Base-by-base conservation (phyloP, 805 yeast species). In the Saccharomycopsis guyanensis region DNA sequence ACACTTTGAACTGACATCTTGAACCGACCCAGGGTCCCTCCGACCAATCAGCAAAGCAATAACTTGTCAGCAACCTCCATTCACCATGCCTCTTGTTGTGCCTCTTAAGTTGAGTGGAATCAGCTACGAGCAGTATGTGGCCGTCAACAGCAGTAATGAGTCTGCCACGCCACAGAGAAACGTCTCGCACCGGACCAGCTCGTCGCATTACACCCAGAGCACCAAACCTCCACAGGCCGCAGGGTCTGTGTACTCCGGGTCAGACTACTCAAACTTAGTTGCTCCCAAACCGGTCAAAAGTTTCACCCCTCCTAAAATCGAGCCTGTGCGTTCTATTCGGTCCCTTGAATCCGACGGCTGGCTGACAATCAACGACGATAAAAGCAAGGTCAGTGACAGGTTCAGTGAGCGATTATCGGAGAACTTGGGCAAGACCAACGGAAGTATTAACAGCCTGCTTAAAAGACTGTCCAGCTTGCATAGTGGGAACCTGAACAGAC, bases 121-220 rank as follows among this genome's bases (percentile, higher is more conserved):
- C 40, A 37, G 18, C 25, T 25, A 37, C 23, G 6, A 10, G 40
- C 40, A 37, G 40, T 23, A 18, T 37, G 27, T 12, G 40, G 29
- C 29, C 10, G 29, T 10, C 29, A 25, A 8, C 25, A 13, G 27
- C 40, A 4, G 25, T n/a, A 19, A 19, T 15, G 7, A 6, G n/a
- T 18, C 23, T 13, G 25, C 25, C 15, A 18, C 23, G 40, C 40
- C 23, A n/a, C 42, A 39, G 27, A 19, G 23, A 37, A 13, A 37
- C 7, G 8, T 18, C 20, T 33, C 37, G 7, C 37, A 33, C 10
- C 5, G 10, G 20, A 33, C 37, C 6, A 15, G 20, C 20, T 33
- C 37, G 10, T 15, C 19, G 37, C 5, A 18, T 5, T 33, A 33
- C 20, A 33, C 37, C 10, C 8, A 27, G 13, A 27, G 32, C 32